These are phyloP conservation scores for Colletotrichum orbiculare DNA, from an alignment of 2,329 filamentous ascomycete species.

Conservation along the genomic window DNA sequence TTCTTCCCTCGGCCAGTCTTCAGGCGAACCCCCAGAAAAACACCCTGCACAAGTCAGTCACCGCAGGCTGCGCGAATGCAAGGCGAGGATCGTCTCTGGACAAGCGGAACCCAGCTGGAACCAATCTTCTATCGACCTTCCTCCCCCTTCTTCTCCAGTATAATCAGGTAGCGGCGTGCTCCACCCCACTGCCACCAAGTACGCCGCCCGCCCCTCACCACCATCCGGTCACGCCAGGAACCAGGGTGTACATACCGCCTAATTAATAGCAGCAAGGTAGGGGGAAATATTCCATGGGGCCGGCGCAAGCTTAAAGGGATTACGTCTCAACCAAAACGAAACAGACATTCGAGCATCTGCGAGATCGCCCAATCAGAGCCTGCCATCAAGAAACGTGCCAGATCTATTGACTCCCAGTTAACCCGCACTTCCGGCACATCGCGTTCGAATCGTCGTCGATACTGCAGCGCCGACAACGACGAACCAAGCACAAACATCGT, in stretches of 20 bases:
- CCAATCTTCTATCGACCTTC: conserved; percentile 12
- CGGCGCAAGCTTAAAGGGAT: conserved; percentile 25
- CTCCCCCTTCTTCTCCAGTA: conserved; percentile 8
- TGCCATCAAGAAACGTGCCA: conserved; percentile 33
- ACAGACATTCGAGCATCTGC: conserved; percentile 3
- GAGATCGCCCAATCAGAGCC: conserved; percentile 31
- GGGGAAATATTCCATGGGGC: neutral
- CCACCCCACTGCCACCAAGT: conserved; percentile 3
- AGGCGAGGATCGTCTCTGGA: neutral
- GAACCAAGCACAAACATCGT: conserved; percentile 10
- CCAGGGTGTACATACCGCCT: neutral
- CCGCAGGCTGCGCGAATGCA: too few species aligned
- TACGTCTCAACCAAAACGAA: conserved; percentile 14
- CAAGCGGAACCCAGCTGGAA: conserved; percentile 1
- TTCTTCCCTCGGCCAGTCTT: neutral
- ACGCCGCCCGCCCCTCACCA: conserved; percentile 13
- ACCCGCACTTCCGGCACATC: conserved; percentile 36
- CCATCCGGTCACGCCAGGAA: neutral
- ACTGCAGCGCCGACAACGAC: neutral
- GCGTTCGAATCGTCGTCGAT: neutral
- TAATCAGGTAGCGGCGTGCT: neutral
- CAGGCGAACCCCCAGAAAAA: conserved; percentile 5
- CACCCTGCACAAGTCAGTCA: conserved; percentile 4
- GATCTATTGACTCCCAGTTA: conserved; percentile 37
- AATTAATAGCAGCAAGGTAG: neutral